A percentile compares a stretch with the other conserved stretches of the same genome.
phyloP scores from a whole-genome alignment of 164 flowering plant species.

The Echeveria elegans region DNA sequence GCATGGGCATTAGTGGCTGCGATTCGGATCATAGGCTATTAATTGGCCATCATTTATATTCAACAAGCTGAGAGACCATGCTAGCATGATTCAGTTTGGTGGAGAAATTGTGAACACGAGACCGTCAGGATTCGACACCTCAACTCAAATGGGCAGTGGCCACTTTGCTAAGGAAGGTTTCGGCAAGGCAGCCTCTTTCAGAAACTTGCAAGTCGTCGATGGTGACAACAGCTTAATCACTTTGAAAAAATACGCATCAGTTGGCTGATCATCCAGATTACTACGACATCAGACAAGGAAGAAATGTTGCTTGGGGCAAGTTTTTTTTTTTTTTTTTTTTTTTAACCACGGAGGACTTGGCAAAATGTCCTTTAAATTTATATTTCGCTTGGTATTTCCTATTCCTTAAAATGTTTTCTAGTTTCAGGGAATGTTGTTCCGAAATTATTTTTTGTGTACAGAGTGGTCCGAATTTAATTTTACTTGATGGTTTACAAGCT shows the following conservation, averaged over 20 bases:
- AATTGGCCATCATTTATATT: conserved; percentile 33
- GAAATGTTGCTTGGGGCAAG: conserved; percentile 6
- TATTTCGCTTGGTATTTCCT: too few relatives aligned
- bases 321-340: too few relatives aligned
- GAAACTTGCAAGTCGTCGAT: conserved; percentile 11
- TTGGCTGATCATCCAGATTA: conserved; percentile 7
- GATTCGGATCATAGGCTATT: conserved; percentile 20
- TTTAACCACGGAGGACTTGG: conserved; percentile 16
- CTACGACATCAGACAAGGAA: conserved; percentile 2
- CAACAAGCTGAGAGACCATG: conserved; percentile 18
- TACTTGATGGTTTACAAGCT: too few relatives aligned
- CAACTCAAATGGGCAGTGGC: conserved; percentile 16
- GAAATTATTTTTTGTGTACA: too few relatives aligned
- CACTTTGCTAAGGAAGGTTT: conserved; percentile 13
- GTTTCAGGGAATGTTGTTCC: too few relatives aligned
- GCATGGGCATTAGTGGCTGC: conserved; percentile 39
- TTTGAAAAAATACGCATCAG: background rate
- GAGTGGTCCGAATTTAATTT: too few relatives aligned
- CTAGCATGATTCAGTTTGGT: conserved; percentile 30
- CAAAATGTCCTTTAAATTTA: too few relatives aligned
- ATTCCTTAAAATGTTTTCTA: too few relatives aligned
- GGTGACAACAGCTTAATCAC: background rate
- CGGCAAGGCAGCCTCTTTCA: conserved; percentile 8
- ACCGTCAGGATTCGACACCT: conserved; percentile 20
- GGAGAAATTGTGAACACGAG: conserved; percentile 28